Evolutionary conservation across 768 basidiomycete species (phyloP), one percentile per base, ranked within the genome.

Genomic region (Lactarius tabidus): DNA sequence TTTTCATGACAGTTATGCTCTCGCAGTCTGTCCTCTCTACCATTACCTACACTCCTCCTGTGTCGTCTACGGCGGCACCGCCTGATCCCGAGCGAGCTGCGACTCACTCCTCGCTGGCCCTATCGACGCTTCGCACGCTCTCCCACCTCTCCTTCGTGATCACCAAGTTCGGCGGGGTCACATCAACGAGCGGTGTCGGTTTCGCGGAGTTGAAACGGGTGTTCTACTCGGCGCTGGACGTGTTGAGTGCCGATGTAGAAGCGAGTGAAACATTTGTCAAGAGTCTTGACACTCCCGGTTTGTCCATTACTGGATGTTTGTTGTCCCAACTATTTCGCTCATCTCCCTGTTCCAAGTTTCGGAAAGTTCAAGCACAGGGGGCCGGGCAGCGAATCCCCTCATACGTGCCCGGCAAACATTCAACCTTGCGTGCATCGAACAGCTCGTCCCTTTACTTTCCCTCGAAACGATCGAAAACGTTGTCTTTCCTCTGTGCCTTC

Each of bases 181-280:
- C 84, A 3, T 80, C 82, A 1, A 80, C 82, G 0, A 78, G 77
- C 18, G 75, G 76, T 23, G 80, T 80, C 26, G 84, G 87, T 3
- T 89, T 95, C 71, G 71, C 79, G 31, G 89, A 93, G 70, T 80
- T 94, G 48, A 87, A 88, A 69, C 85, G 84, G 70, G 84, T 82
- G 1, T 90, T 91, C 69, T 93, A 90, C 72, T 81, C 88, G 35
- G 85, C 91, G 1, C 76, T 95, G 28, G 93, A 95, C 68, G 78
- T 95, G 43, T 77, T 93, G 10, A 79, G 84, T 26, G 74, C 76
- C 29, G 76, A 80, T 67, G 59, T 66, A 61, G 69, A 59, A 38
- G 79, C 76, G 58, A 75, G 75, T 31, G 77, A 75, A 51, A 76
- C 77, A 36, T 79, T 79, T 55, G 77, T 79, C 15, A 70, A 71